These are phyloP conservation scores for Leccinum variicolor DNA, from an alignment of 768 basidiomycete species.

Conservation along the genomic window DNA sequence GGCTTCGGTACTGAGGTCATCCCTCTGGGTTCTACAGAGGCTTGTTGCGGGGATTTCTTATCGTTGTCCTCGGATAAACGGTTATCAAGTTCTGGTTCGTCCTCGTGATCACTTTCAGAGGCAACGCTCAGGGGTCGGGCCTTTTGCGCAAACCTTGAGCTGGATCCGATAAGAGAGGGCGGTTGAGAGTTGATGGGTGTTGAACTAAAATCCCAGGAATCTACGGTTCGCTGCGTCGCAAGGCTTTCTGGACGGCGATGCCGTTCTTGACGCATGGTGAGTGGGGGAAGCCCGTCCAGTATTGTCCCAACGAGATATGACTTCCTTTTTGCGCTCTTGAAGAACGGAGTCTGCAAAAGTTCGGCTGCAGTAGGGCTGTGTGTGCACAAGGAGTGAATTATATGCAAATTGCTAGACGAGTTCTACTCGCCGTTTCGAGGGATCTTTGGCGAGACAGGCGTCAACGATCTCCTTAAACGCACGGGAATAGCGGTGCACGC, in stretches of 20 bases:
- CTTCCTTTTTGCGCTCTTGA: conserved; percentile 76
- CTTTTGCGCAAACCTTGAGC: conserved; percentile 5
- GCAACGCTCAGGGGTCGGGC: conserved; percentile 1
- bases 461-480: conserved; percentile 83
- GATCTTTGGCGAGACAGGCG: conserved; percentile 82
- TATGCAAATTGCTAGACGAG: background rate
- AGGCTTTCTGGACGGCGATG: conserved; percentile 38
- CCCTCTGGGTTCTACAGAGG: background rate
- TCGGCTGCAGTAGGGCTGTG: conserved; percentile 72
- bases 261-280: conserved; percentile 71
- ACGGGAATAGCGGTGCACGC: conserved; percentile 71
- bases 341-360: conserved; percentile 75
- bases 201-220: conserved; percentile 76
- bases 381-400: background rate
- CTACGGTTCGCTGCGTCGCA: conserved; percentile 49
- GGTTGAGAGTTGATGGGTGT: conserved; percentile 41
- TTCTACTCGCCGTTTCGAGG: conserved; percentile 56
- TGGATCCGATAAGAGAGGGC: conserved; percentile 7
- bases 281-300: conserved; percentile 69
- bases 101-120: conserved; percentile 4
- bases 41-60: background rate
- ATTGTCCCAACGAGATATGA: conserved; percentile 75
- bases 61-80: conserved; percentile 2
- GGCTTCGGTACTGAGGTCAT: background rate
- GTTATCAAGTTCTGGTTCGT: conserved; percentile 1